These are phyloP conservation scores for Ustilago lituana DNA, from an alignment of 1,284 basidiomycete species.

Conservation along the genomic window DNA sequence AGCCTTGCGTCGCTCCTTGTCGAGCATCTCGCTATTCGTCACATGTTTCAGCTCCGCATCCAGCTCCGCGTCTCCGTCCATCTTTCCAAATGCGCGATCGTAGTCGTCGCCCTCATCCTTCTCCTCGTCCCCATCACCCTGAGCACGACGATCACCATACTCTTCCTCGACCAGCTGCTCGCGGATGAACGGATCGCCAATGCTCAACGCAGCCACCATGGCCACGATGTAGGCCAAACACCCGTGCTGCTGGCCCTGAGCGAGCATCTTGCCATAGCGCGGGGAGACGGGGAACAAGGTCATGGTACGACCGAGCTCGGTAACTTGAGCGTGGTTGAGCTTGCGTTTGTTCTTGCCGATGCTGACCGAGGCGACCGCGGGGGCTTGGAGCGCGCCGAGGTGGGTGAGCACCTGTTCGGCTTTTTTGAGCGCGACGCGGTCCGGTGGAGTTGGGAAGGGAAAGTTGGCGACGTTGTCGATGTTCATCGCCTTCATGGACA, in stretches of 20 bases:
- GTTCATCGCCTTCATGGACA: conserved; percentile 99
- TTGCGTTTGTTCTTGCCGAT: conserved; percentile 67
- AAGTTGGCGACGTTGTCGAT: conserved; percentile 96
- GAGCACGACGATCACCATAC: conserved; percentile 66
- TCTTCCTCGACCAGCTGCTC: conserved; percentile 74
- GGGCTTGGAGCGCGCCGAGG: conserved; percentile 76
- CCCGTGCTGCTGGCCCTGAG: conserved; percentile 87
- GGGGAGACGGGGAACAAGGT: conserved; percentile 91
- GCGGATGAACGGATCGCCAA: conserved; percentile 93
- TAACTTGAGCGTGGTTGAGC: conserved; percentile 72
- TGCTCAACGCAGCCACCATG: conserved; percentile 89
- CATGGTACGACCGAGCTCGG: conserved; percentile 89
- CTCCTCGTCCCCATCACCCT: conserved; percentile 68
- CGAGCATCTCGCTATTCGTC: conserved; percentile 72
- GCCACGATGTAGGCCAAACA: conserved; percentile 92
- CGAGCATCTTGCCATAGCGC: conserved; percentile 92
- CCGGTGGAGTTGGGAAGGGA: conserved; percentile 96
- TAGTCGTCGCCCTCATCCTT: conserved; percentile 73
- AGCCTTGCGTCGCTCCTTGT: conserved; percentile 73
- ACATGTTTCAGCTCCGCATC: conserved; percentile 69
- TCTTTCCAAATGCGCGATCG: conserved; percentile 61
- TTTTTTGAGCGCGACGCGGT: conserved; percentile 78
- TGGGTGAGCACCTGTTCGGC: conserved; percentile 84
- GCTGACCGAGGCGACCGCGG: conserved; percentile 70
- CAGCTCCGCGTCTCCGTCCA: conserved; percentile 69